Evolutionary conservation across 1,139 yeast genomes (phyloP).

Genomic region (Lodderomyces parapsilosis): DNA sequence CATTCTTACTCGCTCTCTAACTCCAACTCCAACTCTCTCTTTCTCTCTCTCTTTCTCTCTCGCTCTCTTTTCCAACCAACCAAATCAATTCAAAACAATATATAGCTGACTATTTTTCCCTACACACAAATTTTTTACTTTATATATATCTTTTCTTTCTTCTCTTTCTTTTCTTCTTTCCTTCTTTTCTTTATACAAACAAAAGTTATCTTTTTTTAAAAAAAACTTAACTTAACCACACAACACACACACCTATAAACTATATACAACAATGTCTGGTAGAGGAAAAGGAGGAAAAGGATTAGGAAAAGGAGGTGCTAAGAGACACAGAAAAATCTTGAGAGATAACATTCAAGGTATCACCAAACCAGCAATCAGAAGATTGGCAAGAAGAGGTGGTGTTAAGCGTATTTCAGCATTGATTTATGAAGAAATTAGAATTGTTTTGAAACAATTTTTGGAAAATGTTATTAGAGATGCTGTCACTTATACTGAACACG

Average conservation of each 20-base stretch:
- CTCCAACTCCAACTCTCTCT: background rate
- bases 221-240: background rate
- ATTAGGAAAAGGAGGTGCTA: conserved; percentile 99
- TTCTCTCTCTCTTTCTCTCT: conserved; percentile 5
- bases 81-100: conserved; percentile 3
- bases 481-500: conserved; percentile 99
- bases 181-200: background rate
- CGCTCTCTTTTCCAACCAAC: conserved; percentile 7
- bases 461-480: conserved; percentile 98
- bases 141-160: background rate
- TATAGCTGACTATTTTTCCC: conserved; percentile 8
- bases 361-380: conserved; percentile 99
- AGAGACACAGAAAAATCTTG: conserved; percentile 99
- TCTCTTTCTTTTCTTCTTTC: conserved; percentile 1
- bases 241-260: background rate
- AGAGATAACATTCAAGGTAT: conserved; percentile 99
- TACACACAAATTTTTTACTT: background rate
- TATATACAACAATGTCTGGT: conserved; percentile 75
- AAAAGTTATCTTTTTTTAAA: background rate
- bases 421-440: conserved; percentile 98
- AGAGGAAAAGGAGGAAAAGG: conserved; percentile 99
- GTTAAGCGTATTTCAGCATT: conserved; percentile 99
- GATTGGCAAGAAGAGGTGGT: conserved; percentile 99
- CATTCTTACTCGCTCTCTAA: background rate
- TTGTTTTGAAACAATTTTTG: conserved; percentile 91